These are phyloP conservation scores for Thelonectria discophora DNA, from an alignment of 2,329 filamentous ascomycete species.

Conservation along the genomic window DNA sequence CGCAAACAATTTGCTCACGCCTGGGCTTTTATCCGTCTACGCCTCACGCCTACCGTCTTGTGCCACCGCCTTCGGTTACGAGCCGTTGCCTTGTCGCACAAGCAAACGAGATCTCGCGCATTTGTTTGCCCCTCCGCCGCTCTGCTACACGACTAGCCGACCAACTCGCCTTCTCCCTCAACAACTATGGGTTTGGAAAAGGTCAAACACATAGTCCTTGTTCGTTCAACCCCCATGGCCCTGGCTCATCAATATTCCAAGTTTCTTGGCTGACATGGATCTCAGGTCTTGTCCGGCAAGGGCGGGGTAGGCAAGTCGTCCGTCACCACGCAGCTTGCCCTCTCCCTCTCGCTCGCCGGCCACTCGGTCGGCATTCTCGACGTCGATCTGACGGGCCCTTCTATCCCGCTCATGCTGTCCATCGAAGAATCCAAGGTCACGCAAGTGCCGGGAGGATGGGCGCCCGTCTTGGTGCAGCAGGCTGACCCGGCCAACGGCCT, in stretches of 20 bases:
- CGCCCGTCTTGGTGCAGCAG: conserved; percentile 85
- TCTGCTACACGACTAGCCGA: neutral
- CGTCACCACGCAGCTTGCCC: conserved; percentile 93
- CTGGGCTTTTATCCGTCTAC: neutral
- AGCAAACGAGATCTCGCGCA: neutral
- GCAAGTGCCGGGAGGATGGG: conserved; percentile 90
- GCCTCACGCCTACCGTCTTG: neutral
- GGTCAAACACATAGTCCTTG: conserved; percentile 81
- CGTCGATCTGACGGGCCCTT: conserved; percentile 94
- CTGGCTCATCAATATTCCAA: conserved; percentile 2
- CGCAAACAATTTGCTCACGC: neutral
- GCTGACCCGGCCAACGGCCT: conserved; percentile 60
- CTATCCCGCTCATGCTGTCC: conserved; percentile 92
- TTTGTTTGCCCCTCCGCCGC: neutral
- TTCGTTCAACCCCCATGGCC: conserved; percentile 49
- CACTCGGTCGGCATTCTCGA: conserved; percentile 94
- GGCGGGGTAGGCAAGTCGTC: conserved; percentile 98
- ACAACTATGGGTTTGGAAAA: conserved; percentile 55
- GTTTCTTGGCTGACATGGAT: conserved; percentile 28
- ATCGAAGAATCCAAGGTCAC: conserved; percentile 90
- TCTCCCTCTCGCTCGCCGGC: conserved; percentile 85
- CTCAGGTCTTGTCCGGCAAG: conserved; percentile 87
- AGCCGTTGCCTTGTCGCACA: neutral
- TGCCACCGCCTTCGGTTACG: neutral
- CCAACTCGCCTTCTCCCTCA: neutral